Percentiles rank a stretch among this genome's conserved stretches.
Conservation (phyloP, 768 basidiomycete genomes). For the Termitomyces bulborhizus region DNA sequence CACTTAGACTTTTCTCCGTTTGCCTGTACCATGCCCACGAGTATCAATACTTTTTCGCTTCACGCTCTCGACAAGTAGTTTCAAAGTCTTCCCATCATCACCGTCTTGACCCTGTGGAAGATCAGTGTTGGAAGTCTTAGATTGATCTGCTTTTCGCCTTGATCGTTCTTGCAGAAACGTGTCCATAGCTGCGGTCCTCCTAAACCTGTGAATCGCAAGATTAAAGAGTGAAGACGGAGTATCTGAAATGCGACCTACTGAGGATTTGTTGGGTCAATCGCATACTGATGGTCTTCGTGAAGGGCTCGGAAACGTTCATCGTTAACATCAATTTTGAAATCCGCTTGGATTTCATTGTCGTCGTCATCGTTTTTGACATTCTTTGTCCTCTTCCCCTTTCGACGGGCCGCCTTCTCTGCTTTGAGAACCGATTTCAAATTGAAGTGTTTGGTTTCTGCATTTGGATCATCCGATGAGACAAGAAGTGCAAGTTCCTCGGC, state of each 20-base stretch:
- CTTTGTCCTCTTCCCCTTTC: conserved; percentile 36
- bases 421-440: conserved; percentile 85
- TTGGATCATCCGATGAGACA: conserved; percentile 46
- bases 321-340: conserved; percentile 77
- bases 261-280: conserved; percentile 94
- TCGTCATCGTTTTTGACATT: conserved; percentile 34
- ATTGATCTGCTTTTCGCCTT: conserved; percentile 44
- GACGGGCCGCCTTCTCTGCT: conserved; percentile 63
- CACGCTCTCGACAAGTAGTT: conserved; percentile 76
- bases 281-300: conserved; percentile 87
- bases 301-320: conserved; percentile 86
- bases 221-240: neutral
- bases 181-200: conserved; percentile 88
- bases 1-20: conserved; percentile 33
- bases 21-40: conserved; percentile 25
- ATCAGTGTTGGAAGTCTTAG: conserved; percentile 12
- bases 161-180: conserved; percentile 81
- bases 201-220: conserved; percentile 52
- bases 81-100: conserved; percentile 33
- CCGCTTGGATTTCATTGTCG: conserved; percentile 68
- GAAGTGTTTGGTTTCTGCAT: conserved; percentile 70
- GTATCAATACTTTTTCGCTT: conserved; percentile 63
- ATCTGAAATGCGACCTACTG: conserved; percentile 50
- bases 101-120: conserved; percentile 4
- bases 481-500: conserved; percentile 64